Evolutionary conservation across 352 stramenopile genomes (phyloP).

Genomic region (Pythium aphanidermatum): DNA sequence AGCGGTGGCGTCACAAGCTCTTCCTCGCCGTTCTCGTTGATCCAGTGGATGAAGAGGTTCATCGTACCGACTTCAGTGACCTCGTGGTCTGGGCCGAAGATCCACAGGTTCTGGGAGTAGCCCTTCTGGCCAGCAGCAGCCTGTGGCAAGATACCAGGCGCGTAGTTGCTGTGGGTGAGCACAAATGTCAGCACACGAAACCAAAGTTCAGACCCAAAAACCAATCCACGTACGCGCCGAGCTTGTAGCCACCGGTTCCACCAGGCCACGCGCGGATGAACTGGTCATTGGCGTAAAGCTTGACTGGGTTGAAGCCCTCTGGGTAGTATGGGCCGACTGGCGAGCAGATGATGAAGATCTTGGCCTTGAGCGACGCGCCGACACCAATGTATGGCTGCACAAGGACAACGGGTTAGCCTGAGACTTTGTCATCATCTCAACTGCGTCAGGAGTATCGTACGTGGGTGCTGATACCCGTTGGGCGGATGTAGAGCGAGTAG

Average conservation of each 20-base stretch:
- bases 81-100: constrained; percentile 92
- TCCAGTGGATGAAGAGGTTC: constrained; percentile 98
- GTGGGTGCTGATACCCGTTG: constrained; percentile 90
- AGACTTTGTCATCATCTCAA: neutral
- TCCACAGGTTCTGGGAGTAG: constrained; percentile 93
- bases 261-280: constrained; percentile 96
- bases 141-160: constrained; percentile 89
- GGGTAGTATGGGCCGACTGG: constrained; percentile 98
- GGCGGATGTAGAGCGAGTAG: constrained; percentile 96
- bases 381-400: constrained; percentile 87
- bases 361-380: constrained; percentile 77
- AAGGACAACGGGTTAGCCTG: neutral
- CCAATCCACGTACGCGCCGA: constrained; percentile 61
- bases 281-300: constrained; percentile 86
- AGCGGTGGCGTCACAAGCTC: constrained; percentile 96
- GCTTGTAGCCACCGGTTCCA: constrained; percentile 91
- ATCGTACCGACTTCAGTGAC: constrained; percentile 93
- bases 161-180: constrained; percentile 59
- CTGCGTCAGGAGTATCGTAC: constrained; percentile 25
- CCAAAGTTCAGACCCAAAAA: neutral
- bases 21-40: constrained; percentile 88
- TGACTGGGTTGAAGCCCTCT: constrained; percentile 90
- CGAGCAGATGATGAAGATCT: constrained; percentile 95
- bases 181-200: neutral
- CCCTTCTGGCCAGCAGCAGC: constrained; percentile 79